Evolutionary conservation across 352 stramenopile species (phyloP), one percentile per base, ranked within the genome.

Genomic region (Pythium aristosporum): DNA sequence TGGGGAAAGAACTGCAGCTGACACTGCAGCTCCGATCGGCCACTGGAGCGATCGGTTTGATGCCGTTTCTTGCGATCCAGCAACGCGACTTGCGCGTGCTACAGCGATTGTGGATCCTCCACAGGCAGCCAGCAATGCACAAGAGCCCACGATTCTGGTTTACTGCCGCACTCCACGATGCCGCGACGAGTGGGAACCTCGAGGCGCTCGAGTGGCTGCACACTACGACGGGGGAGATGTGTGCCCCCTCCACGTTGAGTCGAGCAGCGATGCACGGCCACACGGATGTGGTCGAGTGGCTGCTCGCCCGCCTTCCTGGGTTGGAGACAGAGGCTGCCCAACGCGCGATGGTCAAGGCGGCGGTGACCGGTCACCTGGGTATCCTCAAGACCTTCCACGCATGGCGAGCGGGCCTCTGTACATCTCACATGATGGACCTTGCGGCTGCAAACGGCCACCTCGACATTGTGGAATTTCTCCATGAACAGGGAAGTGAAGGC

Each of bases 391-490:
- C 39, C 21, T 56, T 74, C 2, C 43, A 68, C 5, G 42, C 37
- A n/a, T 41, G 57, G 39, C 52, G 49, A 8, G 41, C 18, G 5
- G 52, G 57, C 6, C 32, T 39, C 3, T 68, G 54, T 32, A 57
- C 52, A 0, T 11, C 36, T 30, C 6, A 28, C 4, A 57, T 57
- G 23, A 55, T 73, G 57, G 64, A 69, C 41, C 41, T 47, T 11
- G 69, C 69, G 13, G 69, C 66, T 11, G 55, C 43, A 21, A 42
- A 67, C 21, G 69, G 69, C 10, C 57, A 73, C 23, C 23, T 71
- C 4, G 56, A 66, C 1, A 46, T 76, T 16, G 20, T 70, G 1
- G 1, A 15, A 13, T 75, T 63, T 57, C 64, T 75, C 5, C 65
- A 72, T 30, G 61, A 53, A 21, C 32, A 54, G 11, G 47, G 25